A percentile compares a stretch with the other conserved stretches of the same genome.
phyloP scores from a whole-genome alignment of 371 early-diverging fungal species.

The Haplosporangium sp. region DNA sequence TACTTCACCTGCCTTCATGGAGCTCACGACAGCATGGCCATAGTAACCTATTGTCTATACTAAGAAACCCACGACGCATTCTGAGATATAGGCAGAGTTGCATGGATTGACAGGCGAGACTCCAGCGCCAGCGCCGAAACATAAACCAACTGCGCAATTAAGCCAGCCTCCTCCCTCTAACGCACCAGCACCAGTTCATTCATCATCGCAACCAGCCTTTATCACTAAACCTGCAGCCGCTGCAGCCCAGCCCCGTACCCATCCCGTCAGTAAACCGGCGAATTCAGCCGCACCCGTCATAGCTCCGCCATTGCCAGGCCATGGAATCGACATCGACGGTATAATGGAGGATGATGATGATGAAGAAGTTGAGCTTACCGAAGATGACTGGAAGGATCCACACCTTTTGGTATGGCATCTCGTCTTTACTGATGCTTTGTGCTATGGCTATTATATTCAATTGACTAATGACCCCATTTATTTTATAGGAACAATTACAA shows the following conservation, averaged over 20 bases:
- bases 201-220: neutral
- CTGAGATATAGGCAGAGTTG: slow-evolving; percentile 36
- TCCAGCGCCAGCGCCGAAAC: slow-evolving; percentile 23
- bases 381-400: slow-evolving; percentile 62
- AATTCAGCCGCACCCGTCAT: slow-evolving; percentile 1
- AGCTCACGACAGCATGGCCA: neutral
- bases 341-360: slow-evolving; percentile 45
- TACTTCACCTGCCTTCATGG: neutral
- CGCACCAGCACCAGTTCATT: slow-evolving; percentile 9
- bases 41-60: neutral
- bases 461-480: neutral
- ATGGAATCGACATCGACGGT: slow-evolving; percentile 50
- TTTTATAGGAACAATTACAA: slow-evolving; percentile 38
- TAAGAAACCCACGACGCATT: neutral
- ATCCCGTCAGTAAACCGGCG: neutral
- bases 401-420: slow-evolving; percentile 45
- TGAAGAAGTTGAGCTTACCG: slow-evolving; percentile 60
- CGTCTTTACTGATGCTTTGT: neutral
- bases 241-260: neutral
- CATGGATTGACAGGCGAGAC: slow-evolving; percentile 42
- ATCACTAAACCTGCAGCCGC: slow-evolving; percentile 13
- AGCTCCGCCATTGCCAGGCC: slow-evolving; percentile 29
- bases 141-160: slow-evolving; percentile 18
- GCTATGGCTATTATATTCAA: neutral
- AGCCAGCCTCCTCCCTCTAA: slow-evolving; percentile 4